A percentile compares a stretch with the other conserved stretches of the same genome.
Evolutionary conservation across 805 yeast genomes (phyloP).

Genomic region (Zygosaccharomyces lentus): DNA sequence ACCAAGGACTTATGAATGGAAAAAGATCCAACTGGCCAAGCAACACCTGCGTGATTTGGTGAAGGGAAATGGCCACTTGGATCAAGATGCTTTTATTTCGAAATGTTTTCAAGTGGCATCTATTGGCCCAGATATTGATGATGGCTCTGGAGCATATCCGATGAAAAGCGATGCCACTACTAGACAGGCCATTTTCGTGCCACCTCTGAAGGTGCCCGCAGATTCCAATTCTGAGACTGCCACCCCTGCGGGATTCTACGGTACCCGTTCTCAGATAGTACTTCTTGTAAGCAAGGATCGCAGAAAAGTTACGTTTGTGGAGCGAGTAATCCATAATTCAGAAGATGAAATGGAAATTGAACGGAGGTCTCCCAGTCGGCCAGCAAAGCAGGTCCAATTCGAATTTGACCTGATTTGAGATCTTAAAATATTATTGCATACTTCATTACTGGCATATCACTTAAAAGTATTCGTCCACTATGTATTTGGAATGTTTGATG

Average conservation of each 20-base stretch:
- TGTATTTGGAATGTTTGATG: slow-evolving; percentile 47
- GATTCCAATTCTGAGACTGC: slow-evolving; percentile 32
- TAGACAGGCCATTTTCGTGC: slow-evolving; percentile 62
- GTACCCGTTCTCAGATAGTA: slow-evolving; percentile 85
- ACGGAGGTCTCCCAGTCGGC: slow-evolving; percentile 18
- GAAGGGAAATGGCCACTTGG: slow-evolving; percentile 13
- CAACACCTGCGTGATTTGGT: slow-evolving; percentile 38
- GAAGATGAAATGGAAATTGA: slow-evolving; percentile 35
- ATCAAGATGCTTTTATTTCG: slow-evolving; percentile 39
- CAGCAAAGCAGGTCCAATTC: slow-evolving; percentile 23
- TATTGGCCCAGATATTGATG: slow-evolving; percentile 39
- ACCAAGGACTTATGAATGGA: slow-evolving; percentile 54
- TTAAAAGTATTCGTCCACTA: slow-evolving; percentile 19
- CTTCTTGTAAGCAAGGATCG: slow-evolving; percentile 53
- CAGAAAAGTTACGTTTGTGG: slow-evolving; percentile 51
- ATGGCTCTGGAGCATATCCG: slow-evolving; percentile 32
- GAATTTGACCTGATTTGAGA: slow-evolving; percentile 22
- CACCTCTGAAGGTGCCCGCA: slow-evolving; percentile 48
- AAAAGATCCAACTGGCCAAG: slow-evolving; percentile 59
- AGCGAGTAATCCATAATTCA: slow-evolving; percentile 52
- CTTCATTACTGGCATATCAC: slow-evolving; percentile 31
- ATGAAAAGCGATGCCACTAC: slow-evolving; percentile 38
- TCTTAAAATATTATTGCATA: not conserved
- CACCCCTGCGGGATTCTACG: slow-evolving; percentile 58
- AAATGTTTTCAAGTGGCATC: slow-evolving; percentile 55